Base-by-base conservation (phyloP, 179 eudicot species). In the Silene noctiflora region DNA sequence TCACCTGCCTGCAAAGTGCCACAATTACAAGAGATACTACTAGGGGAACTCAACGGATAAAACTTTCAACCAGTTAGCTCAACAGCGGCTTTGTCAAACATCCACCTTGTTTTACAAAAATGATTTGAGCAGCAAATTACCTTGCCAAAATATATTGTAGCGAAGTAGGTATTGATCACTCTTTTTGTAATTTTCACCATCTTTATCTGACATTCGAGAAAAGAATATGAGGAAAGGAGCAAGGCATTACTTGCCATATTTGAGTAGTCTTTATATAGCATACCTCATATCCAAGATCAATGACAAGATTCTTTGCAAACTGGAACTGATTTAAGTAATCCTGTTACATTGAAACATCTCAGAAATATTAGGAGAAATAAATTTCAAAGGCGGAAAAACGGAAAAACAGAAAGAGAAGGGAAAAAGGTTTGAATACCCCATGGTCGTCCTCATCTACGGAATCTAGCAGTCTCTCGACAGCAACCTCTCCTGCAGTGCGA, bases 121-220 rank as follows among this genome's bases (percentile, higher is more conserved):
- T 2, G 31, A 22, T 69, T 42, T 44, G 24, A 53, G 29, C 14
- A 71, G 64, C 59, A 69, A 29, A 51, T 24, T 75, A 90, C 97
- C 94, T 90, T 90, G 76, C 83, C 85, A 53, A 90, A 80, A 80
- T 79, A 79, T 82, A 91, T 78, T 74, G 86, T 83, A 70, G 97
- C 89, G 71, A 83, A 77, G 75, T 88, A 91, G n/a, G 92, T 88
- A 75, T 81, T 87, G 67, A 74, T 83, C 76, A 84, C 88, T 84
- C 93, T 88, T 77, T 90, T 78, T 55, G 93, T 91, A 63, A 91
- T 88, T 81, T 77, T 83, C 71, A 90, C 91, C 97, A 90, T 87
- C 77, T 83, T 84, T 6, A 91, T 94, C 97, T 91, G 86, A 65
- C 72, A 85, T 59, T 56, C 21, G 24, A 77, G 73, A 3, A 53